Evolutionary conservation across 192 early-diverging fungal genomes (phyloP).

Genomic region (Gonapodya sp.): DNA sequence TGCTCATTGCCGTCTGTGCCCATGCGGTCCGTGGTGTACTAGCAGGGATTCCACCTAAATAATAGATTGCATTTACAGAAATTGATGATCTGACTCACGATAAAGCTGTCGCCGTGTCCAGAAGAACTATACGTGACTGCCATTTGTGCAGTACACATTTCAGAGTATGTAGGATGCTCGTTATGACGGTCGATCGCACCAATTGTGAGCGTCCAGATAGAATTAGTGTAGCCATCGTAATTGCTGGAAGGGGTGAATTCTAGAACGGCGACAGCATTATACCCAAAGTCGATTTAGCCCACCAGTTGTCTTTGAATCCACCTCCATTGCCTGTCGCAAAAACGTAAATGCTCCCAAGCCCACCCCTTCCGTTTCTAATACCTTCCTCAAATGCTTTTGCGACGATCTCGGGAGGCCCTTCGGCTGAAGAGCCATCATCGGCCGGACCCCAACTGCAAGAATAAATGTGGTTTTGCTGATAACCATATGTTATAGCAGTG

Average conservation of each 20-base stretch:
- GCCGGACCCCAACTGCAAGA: constrained; percentile 93
- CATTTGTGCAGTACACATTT: constrained; percentile 79
- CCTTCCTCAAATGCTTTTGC: constrained; percentile 81
- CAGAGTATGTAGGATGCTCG: constrained; percentile 74
- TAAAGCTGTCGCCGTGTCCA: constrained; percentile 40
- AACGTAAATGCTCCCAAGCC: constrained; percentile 81
- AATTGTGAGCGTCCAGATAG: constrained; percentile 89
- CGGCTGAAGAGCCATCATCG: constrained; percentile 77
- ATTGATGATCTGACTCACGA: constrained; percentile 44
- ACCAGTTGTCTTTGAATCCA: constrained; percentile 69
- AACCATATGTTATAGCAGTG: constrained; percentile 76
- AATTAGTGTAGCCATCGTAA: constrained; percentile 94
- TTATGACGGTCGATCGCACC: constrained; percentile 72
- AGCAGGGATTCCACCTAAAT: neutral
- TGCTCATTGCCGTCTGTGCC: neutral
- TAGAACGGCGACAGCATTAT: neutral
- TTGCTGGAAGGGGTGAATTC: constrained; percentile 35
- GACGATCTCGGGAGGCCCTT: constrained; percentile 71
- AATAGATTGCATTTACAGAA: too few species aligned
- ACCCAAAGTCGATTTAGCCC: constrained; percentile 4
- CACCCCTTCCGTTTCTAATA: constrained; percentile 68
- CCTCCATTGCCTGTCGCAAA: constrained; percentile 95
- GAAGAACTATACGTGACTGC: constrained; percentile 83
- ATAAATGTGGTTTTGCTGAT: constrained; percentile 86
- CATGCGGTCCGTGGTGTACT: neutral